Percentiles rank a stretch among this genome's conserved stretches.
Conservation (phyloP, 2,329 filamentous ascomycete species). For the Remersonia thermophila region DNA sequence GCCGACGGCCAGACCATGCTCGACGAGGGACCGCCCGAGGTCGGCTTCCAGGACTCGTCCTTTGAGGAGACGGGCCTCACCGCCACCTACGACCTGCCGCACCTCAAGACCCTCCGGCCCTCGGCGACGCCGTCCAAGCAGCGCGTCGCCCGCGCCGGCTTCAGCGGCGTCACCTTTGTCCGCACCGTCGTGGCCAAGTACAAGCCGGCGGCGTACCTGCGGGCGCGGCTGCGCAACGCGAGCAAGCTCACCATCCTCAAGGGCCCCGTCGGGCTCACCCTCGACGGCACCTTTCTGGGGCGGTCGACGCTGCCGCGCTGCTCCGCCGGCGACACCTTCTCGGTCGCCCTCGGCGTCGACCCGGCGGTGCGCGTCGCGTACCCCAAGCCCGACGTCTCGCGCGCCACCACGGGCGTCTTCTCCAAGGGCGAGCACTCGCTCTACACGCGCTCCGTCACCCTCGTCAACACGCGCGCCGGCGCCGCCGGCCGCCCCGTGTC, state of each 20-base stretch:
- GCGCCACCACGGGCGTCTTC: conserved; percentile 39
- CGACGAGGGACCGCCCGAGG: conserved; percentile 17
- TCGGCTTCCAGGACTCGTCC: conserved; percentile 38
- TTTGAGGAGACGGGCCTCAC: conserved; percentile 49
- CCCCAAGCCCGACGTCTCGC: conserved; percentile 40
- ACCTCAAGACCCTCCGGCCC: conserved; percentile 42
- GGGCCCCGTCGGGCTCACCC: conserved; percentile 43
- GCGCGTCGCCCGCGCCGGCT: conserved; percentile 43
- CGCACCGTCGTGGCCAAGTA: conserved; percentile 50
- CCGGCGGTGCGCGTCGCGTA: conserved; percentile 44
- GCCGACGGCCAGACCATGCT: conserved; percentile 15
- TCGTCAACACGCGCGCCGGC: conserved; percentile 37
- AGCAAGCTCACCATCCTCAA: conserved; percentile 43
- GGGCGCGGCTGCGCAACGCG: conserved; percentile 42
- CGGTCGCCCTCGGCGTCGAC: conserved; percentile 46
- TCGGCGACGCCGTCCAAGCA: conserved; percentile 41
- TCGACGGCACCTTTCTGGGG: conserved; percentile 53
- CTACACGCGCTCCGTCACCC: conserved; percentile 35
- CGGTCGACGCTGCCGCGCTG: conserved; percentile 43
- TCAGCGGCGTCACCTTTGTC: conserved; percentile 39
- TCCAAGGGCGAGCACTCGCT: conserved; percentile 38
- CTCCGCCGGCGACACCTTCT: conserved; percentile 40
- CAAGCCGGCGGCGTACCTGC: conserved; percentile 46
- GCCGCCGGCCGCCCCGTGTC: conserved; percentile 27
- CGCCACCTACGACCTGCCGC: conserved; percentile 48